These are phyloP conservation scores for Cryptococcus jaspeensis DNA, from an alignment of 1,284 basidiomycete genomes.

Conservation along the genomic window DNA sequence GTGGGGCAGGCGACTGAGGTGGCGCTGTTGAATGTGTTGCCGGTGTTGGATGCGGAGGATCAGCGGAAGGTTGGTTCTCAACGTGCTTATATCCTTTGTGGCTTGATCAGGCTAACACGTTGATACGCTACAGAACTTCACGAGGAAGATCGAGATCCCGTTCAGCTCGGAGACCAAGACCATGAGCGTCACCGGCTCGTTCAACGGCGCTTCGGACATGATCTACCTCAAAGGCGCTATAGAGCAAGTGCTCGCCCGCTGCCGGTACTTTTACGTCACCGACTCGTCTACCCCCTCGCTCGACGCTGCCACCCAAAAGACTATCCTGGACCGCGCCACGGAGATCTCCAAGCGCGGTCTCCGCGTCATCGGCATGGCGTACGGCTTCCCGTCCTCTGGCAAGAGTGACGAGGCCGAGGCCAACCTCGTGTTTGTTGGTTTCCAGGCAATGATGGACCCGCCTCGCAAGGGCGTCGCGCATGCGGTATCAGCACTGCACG, in stretches of 20 bases:
- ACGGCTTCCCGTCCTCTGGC: conserved; percentile 64
- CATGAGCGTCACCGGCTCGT: conserved; percentile 81
- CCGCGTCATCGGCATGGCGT: conserved; percentile 86
- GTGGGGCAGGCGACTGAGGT: conserved; percentile 94
- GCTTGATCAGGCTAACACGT: conserved; percentile 1
- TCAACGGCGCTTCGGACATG: conserved; percentile 61
- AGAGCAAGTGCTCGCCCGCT: conserved; percentile 78
- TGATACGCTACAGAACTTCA: conserved; percentile 57
- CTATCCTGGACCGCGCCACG: conserved; percentile 69
- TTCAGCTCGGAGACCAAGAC: conserved; percentile 92
- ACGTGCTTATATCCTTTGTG: background rate
- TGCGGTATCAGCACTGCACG: conserved; percentile 74
- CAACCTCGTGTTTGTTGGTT: conserved; percentile 78
- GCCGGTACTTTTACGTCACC: conserved; percentile 81
- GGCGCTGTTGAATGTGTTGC: conserved; percentile 80
- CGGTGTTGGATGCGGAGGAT: conserved; percentile 67
- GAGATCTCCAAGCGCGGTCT: conserved; percentile 72
- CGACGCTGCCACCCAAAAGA: conserved; percentile 64
- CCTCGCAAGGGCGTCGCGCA: conserved; percentile 90
- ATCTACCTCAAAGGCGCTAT: conserved; percentile 92
- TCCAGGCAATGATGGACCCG: conserved; percentile 94
- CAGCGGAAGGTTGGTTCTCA: conserved; percentile 61
- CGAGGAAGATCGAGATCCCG: conserved; percentile 72
- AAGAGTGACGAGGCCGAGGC: conserved; percentile 48
- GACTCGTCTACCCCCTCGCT: conserved; percentile 78